A percentile compares a stretch with the other conserved stretches of the same genome.
Evolutionary conservation across 208 protist genomes (phyloP).

Genomic region (Wallacemonas rigidus): DNA sequence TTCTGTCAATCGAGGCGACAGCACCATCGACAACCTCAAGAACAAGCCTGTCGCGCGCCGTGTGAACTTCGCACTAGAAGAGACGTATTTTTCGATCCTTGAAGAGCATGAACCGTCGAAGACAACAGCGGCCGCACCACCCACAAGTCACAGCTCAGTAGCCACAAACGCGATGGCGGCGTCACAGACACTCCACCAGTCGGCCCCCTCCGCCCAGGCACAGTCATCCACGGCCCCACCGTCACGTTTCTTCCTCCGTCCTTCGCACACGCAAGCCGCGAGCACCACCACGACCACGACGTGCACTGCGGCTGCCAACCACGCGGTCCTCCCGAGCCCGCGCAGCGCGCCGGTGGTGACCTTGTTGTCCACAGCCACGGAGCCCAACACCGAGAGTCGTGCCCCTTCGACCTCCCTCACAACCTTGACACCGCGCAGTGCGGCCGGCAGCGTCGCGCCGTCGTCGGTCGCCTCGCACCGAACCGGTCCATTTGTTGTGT

Average conservation of each 20-base stretch:
- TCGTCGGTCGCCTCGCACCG: not conserved
- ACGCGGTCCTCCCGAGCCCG: not conserved
- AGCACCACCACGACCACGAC: too few species aligned
- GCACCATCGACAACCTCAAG: not conserved
- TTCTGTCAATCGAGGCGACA: not conserved
- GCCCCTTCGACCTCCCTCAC: not conserved
- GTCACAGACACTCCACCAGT: too few species aligned
- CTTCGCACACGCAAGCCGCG: too few species aligned
- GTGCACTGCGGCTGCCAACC: too few species aligned
- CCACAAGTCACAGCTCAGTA: too few species aligned
- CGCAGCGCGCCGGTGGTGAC: not conserved
- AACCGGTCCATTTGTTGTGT: slow-evolving; percentile 1
- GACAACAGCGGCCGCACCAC: not conserved
- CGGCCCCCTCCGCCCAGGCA: too few species aligned
- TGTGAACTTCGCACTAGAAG: slow-evolving; percentile 2
- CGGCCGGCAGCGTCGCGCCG: not conserved
- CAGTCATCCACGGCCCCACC: too few species aligned
- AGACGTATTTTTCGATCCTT: not conserved
- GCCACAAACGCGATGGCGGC: too few species aligned
- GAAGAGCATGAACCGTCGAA: not conserved
- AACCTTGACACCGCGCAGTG: not conserved
- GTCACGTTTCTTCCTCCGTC: too few species aligned
- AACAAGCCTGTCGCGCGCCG: slow-evolving; percentile 3
- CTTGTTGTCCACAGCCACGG: not conserved
- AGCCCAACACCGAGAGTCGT: not conserved